Base-by-base conservation (phyloP, 768 basidiomycete species). In the Mycena venus region DNA sequence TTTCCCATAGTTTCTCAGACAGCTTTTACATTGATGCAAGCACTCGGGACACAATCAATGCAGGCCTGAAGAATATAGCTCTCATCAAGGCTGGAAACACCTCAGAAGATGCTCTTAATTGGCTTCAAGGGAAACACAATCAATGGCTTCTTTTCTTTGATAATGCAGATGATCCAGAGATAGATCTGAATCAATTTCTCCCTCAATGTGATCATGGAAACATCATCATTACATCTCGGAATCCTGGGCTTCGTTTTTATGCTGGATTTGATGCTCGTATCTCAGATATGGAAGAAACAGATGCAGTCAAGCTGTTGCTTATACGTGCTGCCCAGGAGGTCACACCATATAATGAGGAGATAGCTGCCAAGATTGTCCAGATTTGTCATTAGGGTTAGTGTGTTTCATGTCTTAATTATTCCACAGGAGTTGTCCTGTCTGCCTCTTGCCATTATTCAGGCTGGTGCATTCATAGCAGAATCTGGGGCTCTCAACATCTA, bases 161-260 rank as follows among this genome's bases (percentile, higher is more conserved):
- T 36, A 58, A 58, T 58, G 56, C 32, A 36, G 56, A 58, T 61
- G 59, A 61, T 40, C 59, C 59, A 14, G 25, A 40, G n/a, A 61
- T 27, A 61, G 17, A 61, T 40, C 38, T 61, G 59, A 61, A 61
- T n/a, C 19, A 23, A 17, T 61, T 27, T 40, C 31, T 61, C 38
- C 59, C 38, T 15, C 36, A 21, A 27, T 61, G 59, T 32, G 31
- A 38, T 40, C 59, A 61, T 61, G 59, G 59, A 32, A 61, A 61
- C 59, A 61, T 61, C 19, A 40, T 61, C 38, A 61, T 61, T 32
- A 27, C 36, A 61, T 61, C 59, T 27, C 36, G 59, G 59, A 61
- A 61, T 61, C 59, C 59, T 61, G 59, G 21, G 2, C 59, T 61
- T 34, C 32, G 31, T 34, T 21, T 61, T 27, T 61, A 61, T 61